Conservation (phyloP, 2,329 filamentous ascomycete genomes). For the Cordyceps fumosorosea region DNA sequence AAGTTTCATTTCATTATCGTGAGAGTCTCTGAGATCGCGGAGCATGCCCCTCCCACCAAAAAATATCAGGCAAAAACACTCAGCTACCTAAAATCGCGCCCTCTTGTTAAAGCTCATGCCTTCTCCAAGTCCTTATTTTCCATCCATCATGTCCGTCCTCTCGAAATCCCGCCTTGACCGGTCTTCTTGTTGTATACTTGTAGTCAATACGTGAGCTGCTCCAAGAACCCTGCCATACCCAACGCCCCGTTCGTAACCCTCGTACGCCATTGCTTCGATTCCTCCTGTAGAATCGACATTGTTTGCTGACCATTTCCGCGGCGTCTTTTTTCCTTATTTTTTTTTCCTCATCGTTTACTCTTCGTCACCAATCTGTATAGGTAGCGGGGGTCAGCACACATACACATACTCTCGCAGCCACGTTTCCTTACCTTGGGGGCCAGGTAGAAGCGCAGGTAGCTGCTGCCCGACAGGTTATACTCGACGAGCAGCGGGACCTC, state of each 20-base stretch:
- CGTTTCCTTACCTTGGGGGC: slow-evolving; percentile 78
- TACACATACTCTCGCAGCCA: not conserved
- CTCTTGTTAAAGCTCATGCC: not conserved
- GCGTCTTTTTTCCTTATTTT: not conserved
- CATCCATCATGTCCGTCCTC: not conserved
- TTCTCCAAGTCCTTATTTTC: not conserved
- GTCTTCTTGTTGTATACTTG: not conserved
- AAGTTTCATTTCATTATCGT: slow-evolving; percentile 12
- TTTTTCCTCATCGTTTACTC: slow-evolving; percentile 17
- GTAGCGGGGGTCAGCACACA: not conserved
- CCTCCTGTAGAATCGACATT: too few relatives aligned
- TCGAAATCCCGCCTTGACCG: not conserved
- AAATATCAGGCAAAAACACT: not conserved
- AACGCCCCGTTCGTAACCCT: slow-evolving; percentile 7
- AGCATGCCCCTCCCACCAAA: not conserved
- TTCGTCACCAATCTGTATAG: slow-evolving; percentile 23
- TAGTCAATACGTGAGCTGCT: not conserved
- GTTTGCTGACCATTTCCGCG: too few relatives aligned
- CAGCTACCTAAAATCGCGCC: slow-evolving; percentile 3
- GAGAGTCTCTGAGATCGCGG: not conserved
- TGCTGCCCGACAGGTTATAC: slow-evolving; percentile 74
- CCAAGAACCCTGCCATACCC: not conserved
- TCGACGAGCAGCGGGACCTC: slow-evolving; percentile 96
- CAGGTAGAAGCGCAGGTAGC: slow-evolving; percentile 93
- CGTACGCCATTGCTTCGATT: not conserved